Base-by-base conservation (phyloP, 306 rosid species). In the Glycine soja region DNA sequence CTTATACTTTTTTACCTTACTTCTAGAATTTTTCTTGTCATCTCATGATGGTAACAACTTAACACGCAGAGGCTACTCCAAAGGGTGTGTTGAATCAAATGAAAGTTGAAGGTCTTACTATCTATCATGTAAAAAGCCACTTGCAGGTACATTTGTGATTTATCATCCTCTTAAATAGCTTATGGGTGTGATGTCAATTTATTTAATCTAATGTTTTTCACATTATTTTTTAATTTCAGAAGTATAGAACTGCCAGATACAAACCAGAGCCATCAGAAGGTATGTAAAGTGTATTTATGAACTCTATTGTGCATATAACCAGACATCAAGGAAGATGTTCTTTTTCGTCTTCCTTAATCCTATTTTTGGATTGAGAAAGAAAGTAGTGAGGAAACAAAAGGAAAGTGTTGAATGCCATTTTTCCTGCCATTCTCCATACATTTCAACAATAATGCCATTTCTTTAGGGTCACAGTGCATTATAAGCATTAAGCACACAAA, bases 101-200 rank as follows among this genome's bases (percentile, higher is more conserved):
- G 99, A 95, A 91, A 79, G 95, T 90, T 68, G 93, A 92, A 15
- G 88, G 94, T 81, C 93, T 95, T 84, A 95, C 99, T 53, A 95
- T 95, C 71, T 95, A 95, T 89, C 99, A 95, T 80, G 97, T 95
- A 24, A 95, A 95, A 90, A 95, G 99, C 83, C 99, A 95, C 88
- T 88, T 95, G 32, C 99, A 95, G 92, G 99, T 93, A 82, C 67
- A 56, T 80, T 18, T 12, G n/a, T 48, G 70, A 58, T 61, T 57
- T 84, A 43, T 34, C 70, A 61, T 78, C 84, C 58, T 43, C 69
- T 56, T 38, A 10, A 72, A 79, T 68, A 72, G 65, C 46, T 66
- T 47, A 51, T 56, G 46, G n/a, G 77, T 7, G 73, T 10, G 13
- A 8, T 64, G 45, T 52, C 48, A 14, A 59, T 57, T 70, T n/a